Percentiles rank a stretch among this genome's conserved stretches.
Evolutionary conservation across 2,329 filamentous ascomycete genomes (phyloP).

Genomic region (Penicillium oxalicum): DNA sequence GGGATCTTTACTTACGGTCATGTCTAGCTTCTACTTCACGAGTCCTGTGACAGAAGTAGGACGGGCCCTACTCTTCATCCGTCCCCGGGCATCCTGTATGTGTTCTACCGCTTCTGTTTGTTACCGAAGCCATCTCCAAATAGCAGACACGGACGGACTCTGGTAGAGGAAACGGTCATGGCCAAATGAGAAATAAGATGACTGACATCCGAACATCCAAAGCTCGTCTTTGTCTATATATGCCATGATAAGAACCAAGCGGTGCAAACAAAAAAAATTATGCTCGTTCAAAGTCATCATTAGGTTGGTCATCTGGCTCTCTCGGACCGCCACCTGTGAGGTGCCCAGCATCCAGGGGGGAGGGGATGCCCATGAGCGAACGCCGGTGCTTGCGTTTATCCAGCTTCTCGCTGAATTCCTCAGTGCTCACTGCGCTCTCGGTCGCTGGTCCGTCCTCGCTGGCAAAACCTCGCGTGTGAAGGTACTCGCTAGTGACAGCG

Average conservation of each 20-base stretch:
- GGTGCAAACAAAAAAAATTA: constrained; percentile 18
- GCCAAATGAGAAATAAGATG: not conserved
- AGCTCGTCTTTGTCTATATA: constrained; percentile 17
- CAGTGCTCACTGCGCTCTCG: constrained; percentile 26
- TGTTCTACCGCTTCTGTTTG: no score
- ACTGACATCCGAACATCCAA: no score
- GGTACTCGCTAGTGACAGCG: constrained; percentile 39
- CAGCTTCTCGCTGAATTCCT: constrained; percentile 50
- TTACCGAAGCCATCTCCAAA: no score
- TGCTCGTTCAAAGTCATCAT: constrained; percentile 47
- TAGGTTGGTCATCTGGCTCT: constrained; percentile 30
- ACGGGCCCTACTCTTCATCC: no score
- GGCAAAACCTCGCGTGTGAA: constrained; percentile 39
- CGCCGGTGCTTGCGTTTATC: constrained; percentile 49
- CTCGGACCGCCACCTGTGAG: constrained; percentile 33
- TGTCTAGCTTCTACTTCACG: no score
- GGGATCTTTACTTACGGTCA: no score
- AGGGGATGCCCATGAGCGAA: constrained; percentile 48
- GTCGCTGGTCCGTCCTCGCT: constrained; percentile 25
- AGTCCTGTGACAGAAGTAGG: no score
- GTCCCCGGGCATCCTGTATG: no score
- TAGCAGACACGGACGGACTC: no score
- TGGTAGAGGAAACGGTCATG: no score
- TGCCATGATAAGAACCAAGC: constrained; percentile 12
- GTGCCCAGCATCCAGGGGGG: constrained; percentile 50